These are phyloP conservation scores for Fragaria iinumae DNA, from an alignment of 306 rosid species.

Conservation along the genomic window DNA sequence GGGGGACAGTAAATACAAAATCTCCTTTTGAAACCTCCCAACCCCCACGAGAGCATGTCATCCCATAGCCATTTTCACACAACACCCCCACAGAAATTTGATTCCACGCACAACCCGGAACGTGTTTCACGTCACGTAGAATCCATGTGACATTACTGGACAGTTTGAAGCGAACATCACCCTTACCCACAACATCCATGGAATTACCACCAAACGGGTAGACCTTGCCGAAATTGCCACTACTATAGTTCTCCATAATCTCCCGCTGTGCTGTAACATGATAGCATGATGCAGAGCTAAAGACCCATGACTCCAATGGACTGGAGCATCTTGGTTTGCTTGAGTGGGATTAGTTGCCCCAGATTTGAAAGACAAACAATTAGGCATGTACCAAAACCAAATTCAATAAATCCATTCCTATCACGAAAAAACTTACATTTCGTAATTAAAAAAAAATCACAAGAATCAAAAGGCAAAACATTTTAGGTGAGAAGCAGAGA, in stretches of 20 bases:
- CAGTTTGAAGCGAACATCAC: slow-evolving; percentile 1
- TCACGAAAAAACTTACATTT: neutral
- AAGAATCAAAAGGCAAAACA: neutral
- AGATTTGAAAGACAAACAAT: neutral
- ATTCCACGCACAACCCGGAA: neutral
- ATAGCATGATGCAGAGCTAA: neutral
- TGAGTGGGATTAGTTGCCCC: neutral
- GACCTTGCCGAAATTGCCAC: neutral
- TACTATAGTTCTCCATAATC: slow-evolving; percentile 4
- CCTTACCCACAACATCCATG: slow-evolving; percentile 10
- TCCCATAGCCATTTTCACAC: too few relatives aligned
- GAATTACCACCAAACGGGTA: neutral
- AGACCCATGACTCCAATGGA: neutral
- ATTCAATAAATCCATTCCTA: neutral
- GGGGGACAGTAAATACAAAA: neutral
- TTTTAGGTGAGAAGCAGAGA: neutral
- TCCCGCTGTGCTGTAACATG: neutral
- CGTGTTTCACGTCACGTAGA: neutral
- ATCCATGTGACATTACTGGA: neutral
- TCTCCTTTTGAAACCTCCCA: neutral
- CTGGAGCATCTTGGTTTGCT: neutral
- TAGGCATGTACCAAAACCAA: neutral
- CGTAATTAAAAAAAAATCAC: neutral
- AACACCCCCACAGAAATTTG: too few relatives aligned
- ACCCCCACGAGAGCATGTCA: neutral